Evolutionary conservation across 768 basidiomycete genomes (phyloP).

Genomic region (Auricularia sp.): DNA sequence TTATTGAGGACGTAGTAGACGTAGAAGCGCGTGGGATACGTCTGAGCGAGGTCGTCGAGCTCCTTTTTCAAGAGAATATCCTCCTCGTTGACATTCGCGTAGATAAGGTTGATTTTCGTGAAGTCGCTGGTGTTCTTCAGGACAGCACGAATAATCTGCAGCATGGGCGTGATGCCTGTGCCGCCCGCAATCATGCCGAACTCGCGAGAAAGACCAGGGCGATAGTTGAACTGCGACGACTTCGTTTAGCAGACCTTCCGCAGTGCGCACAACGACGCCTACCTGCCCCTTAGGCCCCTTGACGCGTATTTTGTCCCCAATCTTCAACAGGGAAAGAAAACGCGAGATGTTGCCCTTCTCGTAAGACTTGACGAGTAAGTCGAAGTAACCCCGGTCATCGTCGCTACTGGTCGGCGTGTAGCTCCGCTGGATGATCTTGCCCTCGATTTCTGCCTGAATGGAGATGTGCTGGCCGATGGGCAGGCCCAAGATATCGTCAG

Average conservation of each 20-base stretch:
- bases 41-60: conserved; percentile 65
- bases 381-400: conserved; percentile 88
- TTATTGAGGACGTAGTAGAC: conserved; percentile 93
- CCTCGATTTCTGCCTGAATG: conserved; percentile 80
- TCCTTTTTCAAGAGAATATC: conserved; percentile 90
- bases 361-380: conserved; percentile 96
- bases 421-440: conserved; percentile 81
- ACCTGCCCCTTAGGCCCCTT: conserved; percentile 89
- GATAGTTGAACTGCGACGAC: conserved; percentile 55
- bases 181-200: conserved; percentile 98
- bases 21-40: conserved; percentile 59
- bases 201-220: conserved; percentile 57
- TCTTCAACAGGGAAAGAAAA: conserved; percentile 67
- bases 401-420: conserved; percentile 96
- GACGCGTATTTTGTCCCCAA: conserved; percentile 81
- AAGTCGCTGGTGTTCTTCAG: conserved; percentile 81
- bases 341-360: conserved; percentile 96
- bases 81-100: conserved; percentile 88
- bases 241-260: not conserved
- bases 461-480: conserved; percentile 97
- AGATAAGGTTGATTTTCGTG: conserved; percentile 80
- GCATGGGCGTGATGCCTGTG: conserved; percentile 98
- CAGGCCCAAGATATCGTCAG: conserved; percentile 75
- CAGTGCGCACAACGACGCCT: not conserved
- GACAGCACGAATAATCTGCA: conserved; percentile 92